A percentile compares a stretch with the other conserved stretches of the same genome.
phyloP scores from a whole-genome alignment of 2,329 filamentous ascomycete genomes.

The Claviceps arundinis region DNA sequence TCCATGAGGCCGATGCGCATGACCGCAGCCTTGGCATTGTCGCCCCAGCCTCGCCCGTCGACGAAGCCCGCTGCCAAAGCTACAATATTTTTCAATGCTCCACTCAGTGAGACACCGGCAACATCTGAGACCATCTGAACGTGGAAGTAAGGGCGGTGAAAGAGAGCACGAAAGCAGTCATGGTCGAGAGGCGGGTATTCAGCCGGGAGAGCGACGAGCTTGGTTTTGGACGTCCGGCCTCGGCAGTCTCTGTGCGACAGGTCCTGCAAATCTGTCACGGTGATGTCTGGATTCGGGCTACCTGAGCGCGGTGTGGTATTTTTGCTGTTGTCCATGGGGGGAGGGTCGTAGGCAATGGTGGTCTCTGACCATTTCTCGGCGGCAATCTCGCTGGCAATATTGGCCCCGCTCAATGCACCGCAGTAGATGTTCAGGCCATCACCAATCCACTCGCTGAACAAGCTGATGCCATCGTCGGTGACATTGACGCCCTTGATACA shows the following conservation, averaged over 20 bases:
- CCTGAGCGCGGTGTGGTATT: constrained; percentile 42
- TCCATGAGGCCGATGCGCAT: constrained; percentile 94
- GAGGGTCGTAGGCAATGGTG: constrained; percentile 91
- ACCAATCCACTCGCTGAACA: constrained; percentile 93
- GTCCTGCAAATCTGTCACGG: constrained; percentile 41
- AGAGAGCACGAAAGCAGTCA: constrained; percentile 67
- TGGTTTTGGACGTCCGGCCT: constrained; percentile 52
- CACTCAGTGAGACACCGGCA: constrained; percentile 88
- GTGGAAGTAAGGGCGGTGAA: constrained; percentile 96
- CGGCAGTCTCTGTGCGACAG: constrained; percentile 56
- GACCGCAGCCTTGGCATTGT: constrained; percentile 96
- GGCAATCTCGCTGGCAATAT: constrained; percentile 91
- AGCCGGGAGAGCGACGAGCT: constrained; percentile 60
- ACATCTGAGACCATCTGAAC: constrained; percentile 89
- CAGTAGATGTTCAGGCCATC: constrained; percentile 89
- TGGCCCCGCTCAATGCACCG: constrained; percentile 86
- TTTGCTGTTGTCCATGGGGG: constrained; percentile 63
- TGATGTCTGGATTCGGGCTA: constrained; percentile 35
- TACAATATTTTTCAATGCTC: constrained; percentile 93
- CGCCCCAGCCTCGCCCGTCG: constrained; percentile 89
- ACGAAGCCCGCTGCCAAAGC: constrained; percentile 91
- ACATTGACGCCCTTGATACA: constrained; percentile 98
- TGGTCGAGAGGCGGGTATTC: constrained; percentile 85
- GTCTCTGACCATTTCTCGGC: constrained; percentile 95
- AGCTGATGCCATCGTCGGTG: constrained; percentile 66